Evolutionary conservation across 768 basidiomycete species (phyloP).

Genomic region (Pleurotus sapidus): DNA sequence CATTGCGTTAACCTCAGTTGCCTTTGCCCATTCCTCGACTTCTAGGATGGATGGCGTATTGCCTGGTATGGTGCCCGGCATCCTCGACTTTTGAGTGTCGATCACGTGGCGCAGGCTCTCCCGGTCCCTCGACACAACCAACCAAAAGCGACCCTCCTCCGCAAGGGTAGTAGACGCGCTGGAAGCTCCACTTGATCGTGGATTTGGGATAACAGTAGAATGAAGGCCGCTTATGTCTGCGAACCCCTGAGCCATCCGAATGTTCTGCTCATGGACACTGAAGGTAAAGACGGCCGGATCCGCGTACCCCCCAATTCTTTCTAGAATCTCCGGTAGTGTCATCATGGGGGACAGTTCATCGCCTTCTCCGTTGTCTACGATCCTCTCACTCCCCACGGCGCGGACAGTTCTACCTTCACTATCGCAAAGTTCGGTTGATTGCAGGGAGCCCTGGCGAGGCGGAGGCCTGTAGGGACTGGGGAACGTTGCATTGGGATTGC

Average conservation of each 20-base stretch:
- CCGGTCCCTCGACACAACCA: conserved; percentile 27
- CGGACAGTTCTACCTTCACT: conserved; percentile 21
- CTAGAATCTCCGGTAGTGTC: background rate
- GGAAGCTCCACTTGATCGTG: background rate
- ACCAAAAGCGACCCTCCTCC: conserved; percentile 16
- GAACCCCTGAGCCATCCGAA: conserved; percentile 14
- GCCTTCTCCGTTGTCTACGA: background rate
- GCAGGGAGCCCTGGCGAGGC: background rate
- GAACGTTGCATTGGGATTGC: conserved; percentile 3
- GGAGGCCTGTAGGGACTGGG: background rate
- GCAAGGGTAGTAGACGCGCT: background rate
- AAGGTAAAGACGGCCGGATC: conserved; percentile 27
- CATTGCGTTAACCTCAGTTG: background rate
- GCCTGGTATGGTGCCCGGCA: conserved; percentile 15
- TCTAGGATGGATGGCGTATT: background rate
- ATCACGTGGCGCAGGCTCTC: conserved; percentile 23
- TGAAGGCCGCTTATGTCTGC: conserved; percentile 19
- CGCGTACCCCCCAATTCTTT: conserved; percentile 4
- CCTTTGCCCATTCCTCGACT: background rate
- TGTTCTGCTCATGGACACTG: conserved; percentile 21
- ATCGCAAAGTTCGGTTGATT: conserved; percentile 5
- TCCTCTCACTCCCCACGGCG: conserved; percentile 9
- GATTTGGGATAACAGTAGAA: conserved; percentile 19
- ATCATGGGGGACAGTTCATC: background rate
- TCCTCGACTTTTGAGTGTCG: conserved; percentile 18